Evolutionary conservation across 495 filamentous ascomycete species (phyloP).

Genomic region (Hypoxylon crocopeplum): DNA sequence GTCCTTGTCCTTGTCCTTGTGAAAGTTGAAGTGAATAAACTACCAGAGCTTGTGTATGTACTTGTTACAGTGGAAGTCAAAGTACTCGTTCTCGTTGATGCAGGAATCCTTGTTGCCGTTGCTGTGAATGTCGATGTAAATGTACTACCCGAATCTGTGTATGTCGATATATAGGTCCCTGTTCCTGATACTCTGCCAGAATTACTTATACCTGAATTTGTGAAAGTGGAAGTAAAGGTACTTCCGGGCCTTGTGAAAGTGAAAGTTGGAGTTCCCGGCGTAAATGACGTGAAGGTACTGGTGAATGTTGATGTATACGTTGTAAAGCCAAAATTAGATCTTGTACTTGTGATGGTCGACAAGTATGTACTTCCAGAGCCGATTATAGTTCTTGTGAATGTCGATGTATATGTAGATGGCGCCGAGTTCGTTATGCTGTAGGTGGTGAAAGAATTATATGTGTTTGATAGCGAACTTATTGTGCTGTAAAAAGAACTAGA

Average conservation of each 20-base stretch:
- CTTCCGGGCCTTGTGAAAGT: neutral
- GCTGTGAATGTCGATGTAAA: slow-evolving; percentile 15
- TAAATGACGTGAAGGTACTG: neutral
- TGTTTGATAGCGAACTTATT: neutral
- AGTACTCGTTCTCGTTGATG: neutral
- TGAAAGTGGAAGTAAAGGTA: slow-evolving; percentile 1
- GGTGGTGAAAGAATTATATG: too few species aligned
- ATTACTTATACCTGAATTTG: neutral
- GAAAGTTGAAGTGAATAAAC: slow-evolving; percentile 14
- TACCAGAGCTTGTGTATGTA: slow-evolving; percentile 13
- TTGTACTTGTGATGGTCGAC: slow-evolving; percentile 1
- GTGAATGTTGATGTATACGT: slow-evolving; percentile 8
- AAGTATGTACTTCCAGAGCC: neutral
- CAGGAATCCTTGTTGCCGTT: neutral
- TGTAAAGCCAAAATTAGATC: neutral
- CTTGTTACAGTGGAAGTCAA: slow-evolving; percentile 16
- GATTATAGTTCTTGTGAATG: slow-evolving; percentile 3
- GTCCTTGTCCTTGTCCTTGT: slow-evolving; percentile 14
- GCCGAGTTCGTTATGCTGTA: too few species aligned
- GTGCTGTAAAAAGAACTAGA: neutral
- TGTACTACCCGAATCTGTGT: slow-evolving; percentile 2
- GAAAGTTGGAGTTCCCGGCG: neutral
- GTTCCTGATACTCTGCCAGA: neutral
- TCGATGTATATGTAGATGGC: slow-evolving; percentile 21
- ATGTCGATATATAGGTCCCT: slow-evolving; percentile 1